Evolutionary conservation across 1,284 basidiomycete species (phyloP), one percentile per base, ranked within the genome.

Genomic region (Cutaneotrichosporon sp.): DNA sequence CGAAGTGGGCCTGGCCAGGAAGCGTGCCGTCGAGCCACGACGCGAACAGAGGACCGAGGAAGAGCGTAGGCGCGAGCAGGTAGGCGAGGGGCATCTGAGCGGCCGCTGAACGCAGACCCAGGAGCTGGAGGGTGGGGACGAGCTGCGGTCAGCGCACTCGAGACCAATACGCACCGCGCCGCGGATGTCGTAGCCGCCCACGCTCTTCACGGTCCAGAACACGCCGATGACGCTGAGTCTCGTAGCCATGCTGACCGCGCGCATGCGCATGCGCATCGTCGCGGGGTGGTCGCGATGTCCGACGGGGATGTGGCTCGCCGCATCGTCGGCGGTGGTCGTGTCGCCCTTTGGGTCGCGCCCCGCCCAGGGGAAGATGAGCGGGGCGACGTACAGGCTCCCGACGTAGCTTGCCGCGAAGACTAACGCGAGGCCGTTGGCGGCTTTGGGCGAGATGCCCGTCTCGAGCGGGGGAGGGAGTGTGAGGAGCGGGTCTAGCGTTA

Each of bases 1-100:
- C 36, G 45, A 31, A 49, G 60, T 62, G 64, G 7, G 31, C 55
- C 76, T 90, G 89, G 11, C 86, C 82, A 0, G 91, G 90, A 2
- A 93, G 81, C 8, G 81, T 73, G 3, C 78, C 70, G 7, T 81
- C 81, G 1, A 93, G 80, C 65, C 80, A 89, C 16, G 72, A 80
- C 6, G 84, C 85, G 69, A 89, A 91, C 0, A 98, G 79, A 0
- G 94, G 92, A 0, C 95, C 95, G 4, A 87, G 75, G 75, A 90
- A 95, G n/a, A 98, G 83, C 25, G 86, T 67, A 0, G 91, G 89
- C 0, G 89, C 88, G 31, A 97, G 81, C 11, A 91, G 74, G 68
- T 87, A 87, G 0, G 90, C 83, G 2, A 82, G 67, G 43, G 65
- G 62, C 53, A 56, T 68, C 36, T 34, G 60, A 20, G 20, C 54